Conservation (phyloP, 2,329 filamentous ascomycete genomes). For the Coccinonectria pachysandricola region DNA sequence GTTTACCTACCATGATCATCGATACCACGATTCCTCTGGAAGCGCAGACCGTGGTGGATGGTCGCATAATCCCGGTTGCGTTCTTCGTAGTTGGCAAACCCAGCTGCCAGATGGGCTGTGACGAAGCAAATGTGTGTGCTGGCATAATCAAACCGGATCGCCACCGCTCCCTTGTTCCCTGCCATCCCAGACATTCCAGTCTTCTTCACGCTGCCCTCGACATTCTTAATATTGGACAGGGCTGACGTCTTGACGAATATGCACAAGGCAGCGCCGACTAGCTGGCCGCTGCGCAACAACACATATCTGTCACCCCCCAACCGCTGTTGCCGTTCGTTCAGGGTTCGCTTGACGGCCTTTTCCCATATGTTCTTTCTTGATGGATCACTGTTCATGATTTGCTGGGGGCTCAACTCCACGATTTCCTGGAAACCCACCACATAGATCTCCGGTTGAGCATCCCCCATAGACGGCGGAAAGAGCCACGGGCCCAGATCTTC, state of each 20-base stretch:
- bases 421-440: slow-evolving; percentile 96
- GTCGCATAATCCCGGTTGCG: slow-evolving; percentile 87
- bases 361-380: slow-evolving; percentile 81
- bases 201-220: slow-evolving; percentile 94
- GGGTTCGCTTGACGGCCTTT: slow-evolving; percentile 60
- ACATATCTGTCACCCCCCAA: slow-evolving; percentile 72
- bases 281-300: slow-evolving; percentile 78
- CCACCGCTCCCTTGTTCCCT: slow-evolving; percentile 95
- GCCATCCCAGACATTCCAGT: slow-evolving; percentile 91
- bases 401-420: slow-evolving; percentile 92
- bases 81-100: slow-evolving; percentile 94
- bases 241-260: slow-evolving; percentile 78
- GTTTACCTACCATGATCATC: slow-evolving; percentile 64
- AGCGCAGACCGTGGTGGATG: slow-evolving; percentile 76
- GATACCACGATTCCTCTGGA: slow-evolving; percentile 83
- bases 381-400: slow-evolving; percentile 98
- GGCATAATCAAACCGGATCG: slow-evolving; percentile 89
- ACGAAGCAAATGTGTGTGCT: slow-evolving; percentile 92
- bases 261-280: slow-evolving; percentile 86
- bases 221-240: slow-evolving; percentile 81
- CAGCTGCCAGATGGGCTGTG: slow-evolving; percentile 90
- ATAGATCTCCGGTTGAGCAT: slow-evolving; percentile 70
- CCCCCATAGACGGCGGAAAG: slow-evolving; percentile 48
- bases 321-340: slow-evolving; percentile 61
- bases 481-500: slow-evolving; percentile 82